Evolutionary conservation across 2,329 filamentous ascomycete genomes (phyloP).

Genomic region (Lasiodiplodia gonubiensis): DNA sequence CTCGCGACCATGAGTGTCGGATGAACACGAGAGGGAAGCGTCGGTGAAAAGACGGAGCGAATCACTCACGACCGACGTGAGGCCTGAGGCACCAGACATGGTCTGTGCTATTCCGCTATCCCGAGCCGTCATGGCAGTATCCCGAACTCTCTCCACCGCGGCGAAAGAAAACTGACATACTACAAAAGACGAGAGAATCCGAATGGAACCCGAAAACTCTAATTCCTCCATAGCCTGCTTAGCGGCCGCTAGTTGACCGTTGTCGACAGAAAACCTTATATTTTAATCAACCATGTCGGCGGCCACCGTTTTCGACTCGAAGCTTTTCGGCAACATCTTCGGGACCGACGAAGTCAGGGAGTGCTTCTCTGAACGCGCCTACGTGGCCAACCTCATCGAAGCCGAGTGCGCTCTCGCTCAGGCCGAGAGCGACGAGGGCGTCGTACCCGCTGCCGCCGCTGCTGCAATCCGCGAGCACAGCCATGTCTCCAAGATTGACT

Average conservation of each 20-base stretch:
- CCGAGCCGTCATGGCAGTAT: not conserved
- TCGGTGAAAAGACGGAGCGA: not conserved
- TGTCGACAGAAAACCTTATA: too few relatives aligned
- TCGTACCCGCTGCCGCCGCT: constrained; percentile 51
- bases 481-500: constrained; percentile 47
- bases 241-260: not conserved
- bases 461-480: constrained; percentile 44
- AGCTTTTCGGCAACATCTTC: constrained; percentile 58
- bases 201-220: not conserved
- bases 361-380: constrained; percentile 58
- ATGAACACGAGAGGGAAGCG: not conserved
- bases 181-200: not conserved
- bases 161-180: not conserved
- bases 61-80: not conserved
- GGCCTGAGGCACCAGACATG: too few relatives aligned
- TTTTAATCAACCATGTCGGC: not conserved
- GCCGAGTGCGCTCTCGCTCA: constrained; percentile 59
- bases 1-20: not conserved
- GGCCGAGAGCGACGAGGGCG: constrained; percentile 55
- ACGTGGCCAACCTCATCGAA: constrained; percentile 56
- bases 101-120: not conserved
- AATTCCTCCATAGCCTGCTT: not conserved
- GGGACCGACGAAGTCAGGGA: constrained; percentile 59
- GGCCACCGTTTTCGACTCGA: constrained; percentile 50
- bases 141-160: not conserved